These are phyloP conservation scores for Xylaria sp. DNA, from an alignment of 2,329 filamentous ascomycete species.

Conservation along the genomic window DNA sequence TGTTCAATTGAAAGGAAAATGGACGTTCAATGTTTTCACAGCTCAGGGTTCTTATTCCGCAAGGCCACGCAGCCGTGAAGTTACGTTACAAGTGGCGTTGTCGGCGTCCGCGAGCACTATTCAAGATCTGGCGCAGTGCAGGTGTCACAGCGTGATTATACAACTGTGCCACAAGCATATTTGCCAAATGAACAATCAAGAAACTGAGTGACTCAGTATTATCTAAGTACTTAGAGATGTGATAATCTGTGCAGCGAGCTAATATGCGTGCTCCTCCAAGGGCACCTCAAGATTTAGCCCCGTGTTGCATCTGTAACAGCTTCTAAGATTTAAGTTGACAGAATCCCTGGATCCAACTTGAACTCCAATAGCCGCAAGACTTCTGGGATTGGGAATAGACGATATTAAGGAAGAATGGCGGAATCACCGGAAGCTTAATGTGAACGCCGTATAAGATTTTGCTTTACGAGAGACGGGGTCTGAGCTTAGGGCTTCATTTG, in stretches of 20 bases:
- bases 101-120: slow-evolving; percentile 15
- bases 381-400: background rate
- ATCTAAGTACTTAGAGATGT: background rate
- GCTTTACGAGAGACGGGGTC: background rate
- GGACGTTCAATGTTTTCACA: background rate
- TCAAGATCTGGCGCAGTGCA: slow-evolving; percentile 4
- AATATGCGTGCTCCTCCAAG: background rate
- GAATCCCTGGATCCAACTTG: background rate
- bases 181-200: background rate
- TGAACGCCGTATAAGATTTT: background rate
- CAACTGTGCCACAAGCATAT: background rate
- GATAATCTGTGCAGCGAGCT: background rate
- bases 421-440: background rate
- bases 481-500: too few relatives aligned
- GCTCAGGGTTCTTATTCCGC: background rate
- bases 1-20: background rate
- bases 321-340: background rate
- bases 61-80: slow-evolving; percentile 16
- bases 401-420: background rate
- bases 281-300: background rate
- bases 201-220: background rate
- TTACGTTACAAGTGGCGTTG: slow-evolving; percentile 37
- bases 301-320: background rate
- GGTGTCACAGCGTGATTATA: background rate
- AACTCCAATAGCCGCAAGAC: background rate